Evolutionary conservation across 192 early-diverging fungal genomes (phyloP).

Genomic region (Entomortierella chlamydospora): DNA sequence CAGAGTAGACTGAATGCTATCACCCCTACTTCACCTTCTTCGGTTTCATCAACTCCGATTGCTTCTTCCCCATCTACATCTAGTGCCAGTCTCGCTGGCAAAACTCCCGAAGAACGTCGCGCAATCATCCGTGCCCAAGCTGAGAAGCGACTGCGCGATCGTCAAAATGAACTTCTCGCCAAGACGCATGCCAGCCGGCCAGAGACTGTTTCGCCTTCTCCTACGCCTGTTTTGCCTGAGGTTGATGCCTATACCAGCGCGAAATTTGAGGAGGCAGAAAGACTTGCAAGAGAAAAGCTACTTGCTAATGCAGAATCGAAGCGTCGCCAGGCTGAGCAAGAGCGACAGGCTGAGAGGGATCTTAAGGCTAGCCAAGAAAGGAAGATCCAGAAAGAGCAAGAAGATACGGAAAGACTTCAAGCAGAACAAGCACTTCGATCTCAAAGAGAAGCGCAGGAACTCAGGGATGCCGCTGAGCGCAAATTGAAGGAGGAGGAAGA

Average conservation of each 20-base stretch:
- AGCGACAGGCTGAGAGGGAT: constrained; percentile 51
- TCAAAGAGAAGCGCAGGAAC: constrained; percentile 3
- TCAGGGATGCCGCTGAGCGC: constrained; percentile 16
- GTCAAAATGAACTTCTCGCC: constrained; percentile 50
- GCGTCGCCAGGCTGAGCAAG: constrained; percentile 52
- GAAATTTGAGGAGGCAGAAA: constrained; percentile 60
- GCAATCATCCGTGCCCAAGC: constrained; percentile 65
- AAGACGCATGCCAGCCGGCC: constrained; percentile 15
- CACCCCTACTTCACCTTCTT: constrained; percentile 12
- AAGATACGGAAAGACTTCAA: constrained; percentile 3
- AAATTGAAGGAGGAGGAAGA: constrained; percentile 8
- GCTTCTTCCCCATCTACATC: constrained; percentile 28
- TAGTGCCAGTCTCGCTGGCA: constrained; percentile 27
- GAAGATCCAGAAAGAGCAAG: constrained; percentile 8
- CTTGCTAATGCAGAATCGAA: constrained; percentile 56
- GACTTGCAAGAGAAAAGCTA: constrained; percentile 50
- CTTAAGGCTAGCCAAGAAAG: constrained; percentile 17
- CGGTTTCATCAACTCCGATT: background rate
- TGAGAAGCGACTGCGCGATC: constrained; percentile 61
- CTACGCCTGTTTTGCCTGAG: constrained; percentile 39
- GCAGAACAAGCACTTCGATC: constrained; percentile 18
- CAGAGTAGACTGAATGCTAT: background rate
- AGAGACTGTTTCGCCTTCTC: constrained; percentile 21
- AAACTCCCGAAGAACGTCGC: constrained; percentile 60
- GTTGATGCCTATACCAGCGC: constrained; percentile 51